A percentile compares a stretch with the other conserved stretches of the same genome.
These are phyloP conservation scores for Aspergillus egyptiacus DNA, from an alignment of 495 filamentous ascomycete species.

Conservation along the genomic window DNA sequence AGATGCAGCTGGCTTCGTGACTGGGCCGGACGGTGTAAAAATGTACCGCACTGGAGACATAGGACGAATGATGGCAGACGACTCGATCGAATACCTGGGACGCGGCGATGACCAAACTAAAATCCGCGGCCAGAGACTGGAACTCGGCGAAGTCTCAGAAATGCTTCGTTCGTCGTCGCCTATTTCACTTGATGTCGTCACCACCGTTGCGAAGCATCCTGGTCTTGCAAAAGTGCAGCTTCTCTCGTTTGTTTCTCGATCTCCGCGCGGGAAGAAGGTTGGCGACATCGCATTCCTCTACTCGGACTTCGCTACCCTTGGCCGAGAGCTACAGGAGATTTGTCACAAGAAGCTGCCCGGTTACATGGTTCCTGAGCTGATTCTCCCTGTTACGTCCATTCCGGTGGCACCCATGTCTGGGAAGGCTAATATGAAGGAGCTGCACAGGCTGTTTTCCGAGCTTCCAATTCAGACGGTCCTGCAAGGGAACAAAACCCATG, in stretches of 20 bases:
- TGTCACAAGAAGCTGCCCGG: conserved; percentile 42
- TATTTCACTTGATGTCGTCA: conserved; percentile 32
- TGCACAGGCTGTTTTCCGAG: conserved; percentile 28
- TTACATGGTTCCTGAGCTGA: conserved; percentile 51
- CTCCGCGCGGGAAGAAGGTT: conserved; percentile 4
- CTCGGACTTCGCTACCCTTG: conserved; percentile 20
- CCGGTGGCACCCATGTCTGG: conserved; percentile 39
- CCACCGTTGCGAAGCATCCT: conserved; percentile 39
- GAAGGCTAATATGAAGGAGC: conserved; percentile 45
- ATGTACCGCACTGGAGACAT: conserved; percentile 48
- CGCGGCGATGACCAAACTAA: conserved; percentile 76
- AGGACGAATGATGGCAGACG: conserved; percentile 42
- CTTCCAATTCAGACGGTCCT: conserved; percentile 18
- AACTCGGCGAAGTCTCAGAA: conserved; percentile 68
- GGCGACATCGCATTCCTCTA: conserved; percentile 15
- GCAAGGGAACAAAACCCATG: conserved; percentile 15
- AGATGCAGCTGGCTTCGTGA: conserved; percentile 45
- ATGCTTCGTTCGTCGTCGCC: conserved; percentile 38
- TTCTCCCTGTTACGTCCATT: conserved; percentile 39
- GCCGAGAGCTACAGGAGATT: conserved; percentile 27
- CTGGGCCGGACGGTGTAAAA: conserved; percentile 31
- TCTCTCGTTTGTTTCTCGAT: conserved; percentile 32
- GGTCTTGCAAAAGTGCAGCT: conserved; percentile 39
- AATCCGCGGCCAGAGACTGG: conserved; percentile 68
- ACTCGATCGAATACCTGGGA: conserved; percentile 58